A percentile compares a stretch with the other conserved stretches of the same genome.
These are phyloP conservation scores for Ustilago tritici DNA, from an alignment of 1,284 basidiomycete species.

Conservation along the genomic window DNA sequence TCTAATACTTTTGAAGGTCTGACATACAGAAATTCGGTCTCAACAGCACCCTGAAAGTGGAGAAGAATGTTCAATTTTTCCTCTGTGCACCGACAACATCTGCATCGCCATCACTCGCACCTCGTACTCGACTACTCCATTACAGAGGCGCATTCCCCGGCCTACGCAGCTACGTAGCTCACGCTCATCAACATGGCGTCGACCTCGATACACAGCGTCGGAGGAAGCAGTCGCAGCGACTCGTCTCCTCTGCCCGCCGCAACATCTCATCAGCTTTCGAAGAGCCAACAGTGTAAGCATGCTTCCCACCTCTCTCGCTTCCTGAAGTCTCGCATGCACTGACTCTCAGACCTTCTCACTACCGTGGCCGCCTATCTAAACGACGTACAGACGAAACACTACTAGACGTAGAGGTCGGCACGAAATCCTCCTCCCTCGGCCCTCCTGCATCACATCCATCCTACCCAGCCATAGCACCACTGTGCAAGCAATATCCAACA, in stretches of 20 bases:
- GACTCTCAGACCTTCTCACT: neutral
- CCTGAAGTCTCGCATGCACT: too few relatives aligned
- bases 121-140: too few relatives aligned
- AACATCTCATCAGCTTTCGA: slow-evolving; percentile 33
- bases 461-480: slow-evolving; percentile 35
- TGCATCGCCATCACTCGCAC: neutral
- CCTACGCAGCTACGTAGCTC: neutral
- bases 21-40: neutral
- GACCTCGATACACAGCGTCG: neutral
- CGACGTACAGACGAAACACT: slow-evolving; percentile 30
- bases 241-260: slow-evolving; percentile 11
- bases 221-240: neutral
- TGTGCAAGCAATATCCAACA: slow-evolving; percentile 54
- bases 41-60: slow-evolving; percentile 8
- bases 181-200: slow-evolving; percentile 12
- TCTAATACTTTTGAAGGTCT: neutral
- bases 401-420: slow-evolving; percentile 26
- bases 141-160: too few relatives aligned
- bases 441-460: slow-evolving; percentile 39
- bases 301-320: neutral
- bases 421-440: slow-evolving; percentile 7
- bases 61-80: neutral
- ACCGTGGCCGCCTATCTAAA: neutral
- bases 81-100: neutral
- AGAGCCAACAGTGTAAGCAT: slow-evolving; percentile 40